A percentile compares a stretch with the other conserved stretches of the same genome.
Conservation (phyloP, 345 rosid species). For the Ceriops decandra region DNA sequence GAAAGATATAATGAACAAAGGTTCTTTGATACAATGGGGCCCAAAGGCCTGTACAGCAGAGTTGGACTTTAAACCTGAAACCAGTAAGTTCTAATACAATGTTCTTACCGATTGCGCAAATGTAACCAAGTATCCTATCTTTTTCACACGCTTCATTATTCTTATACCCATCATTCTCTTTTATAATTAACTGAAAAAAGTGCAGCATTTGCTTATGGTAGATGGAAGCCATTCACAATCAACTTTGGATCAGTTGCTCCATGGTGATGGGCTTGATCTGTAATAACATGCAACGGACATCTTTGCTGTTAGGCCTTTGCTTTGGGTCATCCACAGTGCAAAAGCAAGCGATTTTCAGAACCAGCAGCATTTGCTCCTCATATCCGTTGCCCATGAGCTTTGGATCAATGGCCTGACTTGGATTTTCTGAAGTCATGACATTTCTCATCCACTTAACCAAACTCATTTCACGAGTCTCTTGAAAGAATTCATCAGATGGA, state of each 20-base stretch:
- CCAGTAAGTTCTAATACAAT: too few species aligned
- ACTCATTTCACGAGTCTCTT: conserved; percentile 62
- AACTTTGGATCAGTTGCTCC: background rate
- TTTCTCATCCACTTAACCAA: conserved; percentile 78
- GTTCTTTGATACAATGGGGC: too few species aligned
- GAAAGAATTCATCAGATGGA: conserved; percentile 85
- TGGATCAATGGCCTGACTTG: conserved; percentile 57
- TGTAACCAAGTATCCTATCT: too few species aligned
- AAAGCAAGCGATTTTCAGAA: conserved; percentile 75
- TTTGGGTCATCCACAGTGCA: conserved; percentile 77
- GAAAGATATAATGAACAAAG: too few species aligned
- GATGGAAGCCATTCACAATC: background rate
- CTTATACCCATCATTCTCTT: background rate
- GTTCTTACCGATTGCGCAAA: too few species aligned
- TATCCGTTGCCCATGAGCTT: conserved; percentile 51
- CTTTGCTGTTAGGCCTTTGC: conserved; percentile 85
- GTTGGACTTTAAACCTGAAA: too few species aligned
- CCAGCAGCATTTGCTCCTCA: conserved; percentile 78
- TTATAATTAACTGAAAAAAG: background rate
- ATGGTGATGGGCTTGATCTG: conserved; percentile 40
- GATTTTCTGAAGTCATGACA: conserved; percentile 57
- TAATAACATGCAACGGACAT: conserved; percentile 64
- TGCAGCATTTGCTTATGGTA: too few species aligned
- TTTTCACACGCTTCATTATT: conserved; percentile 14
- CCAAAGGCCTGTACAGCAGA: too few species aligned